phyloP scores from a whole-genome alignment of 1,139 yeast species.

The Scheffersomyces segobiensis region DNA sequence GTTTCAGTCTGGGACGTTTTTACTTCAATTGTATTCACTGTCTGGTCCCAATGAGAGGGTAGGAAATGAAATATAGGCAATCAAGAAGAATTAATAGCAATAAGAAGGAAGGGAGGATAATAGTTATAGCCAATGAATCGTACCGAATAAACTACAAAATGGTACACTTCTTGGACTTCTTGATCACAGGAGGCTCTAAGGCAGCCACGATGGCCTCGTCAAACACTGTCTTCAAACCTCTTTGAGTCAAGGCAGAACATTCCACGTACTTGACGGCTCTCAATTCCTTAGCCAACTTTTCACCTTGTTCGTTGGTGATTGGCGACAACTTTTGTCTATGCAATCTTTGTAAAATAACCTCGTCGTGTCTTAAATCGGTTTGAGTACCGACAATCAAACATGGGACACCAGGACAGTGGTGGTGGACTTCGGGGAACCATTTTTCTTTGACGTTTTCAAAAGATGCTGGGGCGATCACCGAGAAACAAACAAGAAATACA shows the following conservation, averaged over 20 bases:
- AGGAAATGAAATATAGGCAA: neutral
- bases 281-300: conserved; percentile 86
- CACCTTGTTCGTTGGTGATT: conserved; percentile 85
- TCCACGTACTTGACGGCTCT: conserved; percentile 96
- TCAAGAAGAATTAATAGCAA: neutral
- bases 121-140: neutral
- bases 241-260: conserved; percentile 96
- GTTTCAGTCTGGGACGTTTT: neutral
- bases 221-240: conserved; percentile 92
- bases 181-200: conserved; percentile 84
- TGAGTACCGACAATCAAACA: conserved; percentile 96
- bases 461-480: conserved; percentile 96
- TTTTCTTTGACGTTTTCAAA: conserved; percentile 97
- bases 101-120: neutral
- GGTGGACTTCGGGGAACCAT: conserved; percentile 98
- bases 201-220: conserved; percentile 98
- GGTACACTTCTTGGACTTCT: conserved; percentile 80
- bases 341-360: conserved; percentile 82
- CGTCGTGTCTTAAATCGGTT: conserved; percentile 91
- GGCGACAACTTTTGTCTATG: conserved; percentile 90
- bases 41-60: neutral
- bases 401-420: conserved; percentile 97
- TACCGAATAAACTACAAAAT: conserved; percentile 10
- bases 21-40: neutral
- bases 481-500: conserved; percentile 90